Percentiles rank a stretch among this genome's conserved stretches.
Evolutionary conservation across 1,284 basidiomycete genomes (phyloP).

Genomic region (Wallemia ichthyophaga): DNA sequence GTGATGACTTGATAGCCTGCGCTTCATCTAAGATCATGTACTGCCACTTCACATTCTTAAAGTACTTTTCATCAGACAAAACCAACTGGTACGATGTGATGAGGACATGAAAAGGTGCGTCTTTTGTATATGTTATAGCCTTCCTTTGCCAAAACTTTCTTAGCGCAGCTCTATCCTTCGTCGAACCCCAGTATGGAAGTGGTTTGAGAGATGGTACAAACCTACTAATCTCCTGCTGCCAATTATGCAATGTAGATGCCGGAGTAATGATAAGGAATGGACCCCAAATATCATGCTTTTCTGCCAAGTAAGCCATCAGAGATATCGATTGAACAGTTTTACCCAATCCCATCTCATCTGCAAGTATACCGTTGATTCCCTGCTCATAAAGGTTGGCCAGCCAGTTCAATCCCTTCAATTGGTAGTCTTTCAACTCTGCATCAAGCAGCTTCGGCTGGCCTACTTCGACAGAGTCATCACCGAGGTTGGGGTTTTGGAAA

Average conservation of each 20-base stretch:
- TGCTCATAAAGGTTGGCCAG: slow-evolving; percentile 56
- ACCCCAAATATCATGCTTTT: slow-evolving; percentile 93
- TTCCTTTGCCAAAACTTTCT: slow-evolving; percentile 98
- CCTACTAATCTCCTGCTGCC: slow-evolving; percentile 91
- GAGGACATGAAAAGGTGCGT: slow-evolving; percentile 85
- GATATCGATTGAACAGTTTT: slow-evolving; percentile 97
- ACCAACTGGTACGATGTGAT: slow-evolving; percentile 95
- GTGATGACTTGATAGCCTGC: slow-evolving; percentile 96
- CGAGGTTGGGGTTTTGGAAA: slow-evolving; percentile 94
- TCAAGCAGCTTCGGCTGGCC: slow-evolving; percentile 58
- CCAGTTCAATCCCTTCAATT: slow-evolving; percentile 89
- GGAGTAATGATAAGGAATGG: slow-evolving; percentile 98
- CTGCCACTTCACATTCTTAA: slow-evolving; percentile 94
- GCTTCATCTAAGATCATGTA: slow-evolving; percentile 99
- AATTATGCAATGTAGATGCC: slow-evolving; percentile 91
- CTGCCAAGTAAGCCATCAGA: slow-evolving; percentile 67
- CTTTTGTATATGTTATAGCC: slow-evolving; percentile 77
- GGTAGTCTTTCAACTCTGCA: slow-evolving; percentile 69
- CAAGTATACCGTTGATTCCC: slow-evolving; percentile 70
- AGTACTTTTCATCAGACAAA: slow-evolving; percentile 92
- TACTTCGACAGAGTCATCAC: slow-evolving; percentile 56
- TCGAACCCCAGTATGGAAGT: slow-evolving; percentile 91
- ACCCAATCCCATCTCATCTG: slow-evolving; percentile 95
- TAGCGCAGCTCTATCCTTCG: slow-evolving; percentile 78
- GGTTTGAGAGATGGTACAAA: slow-evolving; percentile 87